phyloP scores from a whole-genome alignment of 371 early-diverging fungal species.

The Smittium culicis region DNA sequence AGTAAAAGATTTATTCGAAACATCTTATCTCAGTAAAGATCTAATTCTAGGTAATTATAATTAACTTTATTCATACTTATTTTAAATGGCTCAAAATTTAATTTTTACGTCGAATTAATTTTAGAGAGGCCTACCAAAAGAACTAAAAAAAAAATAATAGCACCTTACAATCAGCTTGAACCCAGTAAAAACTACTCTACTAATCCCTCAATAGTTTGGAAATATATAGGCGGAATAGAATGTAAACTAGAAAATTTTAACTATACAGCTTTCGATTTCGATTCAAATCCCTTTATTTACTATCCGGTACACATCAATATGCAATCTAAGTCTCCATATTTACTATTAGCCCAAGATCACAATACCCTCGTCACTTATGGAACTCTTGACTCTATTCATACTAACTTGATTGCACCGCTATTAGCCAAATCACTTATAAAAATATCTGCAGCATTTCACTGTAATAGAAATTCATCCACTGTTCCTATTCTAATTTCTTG shows the following conservation, averaged over 20 bases:
- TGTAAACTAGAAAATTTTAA: neutral
- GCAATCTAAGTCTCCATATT: too few relatives aligned
- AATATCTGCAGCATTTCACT: slow-evolving; percentile 1
- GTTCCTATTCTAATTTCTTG: slow-evolving; percentile 5
- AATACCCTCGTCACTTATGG: neutral
- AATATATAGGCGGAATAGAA: neutral
- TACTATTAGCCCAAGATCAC: neutral
- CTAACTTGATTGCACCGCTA: neutral
- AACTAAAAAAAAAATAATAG: too few relatives aligned
- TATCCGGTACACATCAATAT: neutral
- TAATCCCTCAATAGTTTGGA: neutral
- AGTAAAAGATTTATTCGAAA: too few relatives aligned
- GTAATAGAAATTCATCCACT: too few relatives aligned
- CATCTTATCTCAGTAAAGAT: too few relatives aligned
- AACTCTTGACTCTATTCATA: neutral
- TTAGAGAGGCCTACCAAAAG: too few relatives aligned
- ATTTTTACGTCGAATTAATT: too few relatives aligned
- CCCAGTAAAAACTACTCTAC: too few relatives aligned
- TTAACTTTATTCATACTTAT: too few relatives aligned
- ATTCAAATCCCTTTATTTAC: neutral
- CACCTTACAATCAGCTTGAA: too few relatives aligned
- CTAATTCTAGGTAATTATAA: too few relatives aligned
- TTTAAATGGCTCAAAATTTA: too few relatives aligned
- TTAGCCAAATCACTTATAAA: neutral
- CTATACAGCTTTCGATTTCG: neutral